Evolutionary conservation across 2,329 filamentous ascomycete species (phyloP).

Genomic region (Exophiala lecanii-corni): DNA sequence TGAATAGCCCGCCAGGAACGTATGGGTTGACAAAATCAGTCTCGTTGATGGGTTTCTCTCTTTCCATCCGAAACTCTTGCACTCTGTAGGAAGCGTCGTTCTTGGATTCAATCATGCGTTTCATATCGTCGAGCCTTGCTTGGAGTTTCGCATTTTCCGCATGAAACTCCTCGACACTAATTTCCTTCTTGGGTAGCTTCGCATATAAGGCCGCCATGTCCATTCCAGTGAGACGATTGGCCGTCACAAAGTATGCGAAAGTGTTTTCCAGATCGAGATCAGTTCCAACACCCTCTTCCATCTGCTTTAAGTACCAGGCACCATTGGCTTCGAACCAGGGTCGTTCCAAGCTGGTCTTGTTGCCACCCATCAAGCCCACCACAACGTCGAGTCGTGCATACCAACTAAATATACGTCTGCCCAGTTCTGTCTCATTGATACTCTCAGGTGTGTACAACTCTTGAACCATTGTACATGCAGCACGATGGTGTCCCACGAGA

Average conservation of each 20-base stretch:
- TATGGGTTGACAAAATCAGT: slow-evolving; percentile 73
- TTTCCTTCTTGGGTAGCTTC: slow-evolving; percentile 53
- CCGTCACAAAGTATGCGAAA: slow-evolving; percentile 62
- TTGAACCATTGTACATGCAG: slow-evolving; percentile 75
- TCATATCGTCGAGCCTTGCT: slow-evolving; percentile 38
- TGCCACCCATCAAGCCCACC: slow-evolving; percentile 75
- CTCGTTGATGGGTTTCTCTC: slow-evolving; percentile 43
- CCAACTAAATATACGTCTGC: slow-evolving; percentile 76
- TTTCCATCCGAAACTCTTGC: slow-evolving; percentile 55
- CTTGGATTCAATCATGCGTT: slow-evolving; percentile 57
- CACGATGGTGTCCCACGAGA: slow-evolving; percentile 85
- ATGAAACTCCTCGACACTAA: slow-evolving; percentile 62
- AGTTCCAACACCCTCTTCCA: slow-evolving; percentile 49
- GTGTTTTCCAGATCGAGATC: slow-evolving; percentile 57
- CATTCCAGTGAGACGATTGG: slow-evolving; percentile 67
- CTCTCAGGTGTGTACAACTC: slow-evolving; percentile 73
- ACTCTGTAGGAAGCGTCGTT: slow-evolving; percentile 60
- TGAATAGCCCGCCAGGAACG: slow-evolving; percentile 63
- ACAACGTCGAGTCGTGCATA: slow-evolving; percentile 85
- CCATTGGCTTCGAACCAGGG: slow-evolving; percentile 71
- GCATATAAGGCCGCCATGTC: slow-evolving; percentile 78
- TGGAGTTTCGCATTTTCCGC: slow-evolving; percentile 55
- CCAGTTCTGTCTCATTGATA: slow-evolving; percentile 64
- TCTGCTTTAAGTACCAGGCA: slow-evolving; percentile 58
- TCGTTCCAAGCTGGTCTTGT: slow-evolving; percentile 65